phyloP scores from a whole-genome alignment of 83 land plant genomes.

The Picea abies region DNA sequence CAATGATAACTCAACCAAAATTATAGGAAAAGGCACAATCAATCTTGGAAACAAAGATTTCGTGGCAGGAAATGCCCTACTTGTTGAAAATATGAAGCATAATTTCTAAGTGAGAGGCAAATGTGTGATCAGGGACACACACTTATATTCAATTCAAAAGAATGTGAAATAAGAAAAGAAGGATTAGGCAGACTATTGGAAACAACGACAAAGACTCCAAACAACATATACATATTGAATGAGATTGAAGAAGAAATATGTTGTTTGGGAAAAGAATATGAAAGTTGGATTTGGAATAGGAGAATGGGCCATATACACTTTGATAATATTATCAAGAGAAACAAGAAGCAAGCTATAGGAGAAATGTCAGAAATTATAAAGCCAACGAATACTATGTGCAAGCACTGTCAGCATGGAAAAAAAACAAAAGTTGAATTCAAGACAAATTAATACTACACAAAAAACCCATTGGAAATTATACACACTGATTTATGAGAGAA shows the following conservation, averaged over 20 bases:
- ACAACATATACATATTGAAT: too few species aligned
- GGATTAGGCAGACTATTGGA: too few species aligned
- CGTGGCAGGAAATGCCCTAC: background rate
- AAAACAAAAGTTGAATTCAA: constrained; percentile 7
- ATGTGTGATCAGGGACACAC: constrained; percentile 1
- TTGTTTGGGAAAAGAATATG: background rate
- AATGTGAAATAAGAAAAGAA: too few species aligned
- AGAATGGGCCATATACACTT: too few species aligned
- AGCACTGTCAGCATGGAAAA: constrained; percentile 7
- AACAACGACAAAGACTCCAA: too few species aligned
- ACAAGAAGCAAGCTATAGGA: background rate
- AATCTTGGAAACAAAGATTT: background rate
- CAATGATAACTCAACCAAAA: background rate
- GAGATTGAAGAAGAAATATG: background rate
- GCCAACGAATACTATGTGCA: background rate
- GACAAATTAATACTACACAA: background rate
- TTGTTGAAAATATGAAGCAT: background rate
- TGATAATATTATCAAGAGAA: background rate
- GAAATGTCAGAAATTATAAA: background rate
- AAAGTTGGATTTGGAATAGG: background rate
- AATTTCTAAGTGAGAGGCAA: background rate
- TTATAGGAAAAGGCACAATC: background rate
- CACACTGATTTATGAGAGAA: background rate
- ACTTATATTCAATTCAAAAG: too few species aligned
- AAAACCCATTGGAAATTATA: constrained; percentile 6